Base-by-base conservation (phyloP, 352 stramenopile species). In the Aphanomyces astaci region DNA sequence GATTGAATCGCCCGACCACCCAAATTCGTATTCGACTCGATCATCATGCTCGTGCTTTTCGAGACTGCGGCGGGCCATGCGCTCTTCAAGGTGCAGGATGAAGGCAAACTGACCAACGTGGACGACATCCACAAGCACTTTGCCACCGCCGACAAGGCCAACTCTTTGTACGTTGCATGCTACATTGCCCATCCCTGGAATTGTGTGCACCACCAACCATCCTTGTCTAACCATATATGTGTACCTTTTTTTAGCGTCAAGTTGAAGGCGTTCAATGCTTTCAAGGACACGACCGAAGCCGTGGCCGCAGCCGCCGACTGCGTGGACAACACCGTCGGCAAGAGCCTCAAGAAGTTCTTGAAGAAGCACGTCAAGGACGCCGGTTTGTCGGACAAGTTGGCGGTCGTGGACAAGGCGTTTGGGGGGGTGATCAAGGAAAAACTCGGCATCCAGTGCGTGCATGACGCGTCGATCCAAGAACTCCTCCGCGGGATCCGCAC, bases 21-120 rank as follows among this genome's bases (percentile, higher is more conserved):
- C 45, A 56, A 66, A 56, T 31, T 53, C 36, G 43, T 66, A 52
- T 66, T 17, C 24, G 17, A 28, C 31, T 55, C 48, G n/a, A n/a
- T n/a, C 27, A 80, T 60, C 45, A 99, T 99, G 97, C 85, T 99
- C 66, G 94, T 99, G 69, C 83, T 99, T 36, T 99, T 99, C 74
- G 98, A 99, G 79, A 99, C 98, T 39, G 92, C 97, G 19, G 97
- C 95, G 64, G 98, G 98, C 48, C 98, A 99, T 79, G 98, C 97
- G 66, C 86, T 99, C 30, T 99, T 99, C 75, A 99, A 99, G 88
- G 95, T 99, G 70, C 82, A 96, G 76, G 89, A 98, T 75, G 92
- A 98, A 72, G 84, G 85, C 69, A 98, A 97, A 78, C 57, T 98
- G 40, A 79, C 86, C 66, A 92, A 84, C 66, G 80, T 86, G 53